Base-by-base conservation (phyloP, 352 stramenopile species). In the Globisporangium nunn region DNA sequence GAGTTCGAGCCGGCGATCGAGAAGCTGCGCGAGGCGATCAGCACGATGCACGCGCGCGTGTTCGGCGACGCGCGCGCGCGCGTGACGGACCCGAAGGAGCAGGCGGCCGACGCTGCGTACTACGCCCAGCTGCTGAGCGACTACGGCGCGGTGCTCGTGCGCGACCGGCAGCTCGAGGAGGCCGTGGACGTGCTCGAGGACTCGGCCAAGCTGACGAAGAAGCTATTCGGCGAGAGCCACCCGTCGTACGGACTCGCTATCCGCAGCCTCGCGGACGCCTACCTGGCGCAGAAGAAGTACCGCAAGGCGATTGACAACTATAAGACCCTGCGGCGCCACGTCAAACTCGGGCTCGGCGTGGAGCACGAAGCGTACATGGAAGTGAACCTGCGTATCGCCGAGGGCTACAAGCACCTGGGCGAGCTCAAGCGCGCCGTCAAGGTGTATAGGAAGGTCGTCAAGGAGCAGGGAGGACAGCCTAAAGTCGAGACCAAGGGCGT, bases 81-180 rank as follows among this genome's bases (percentile, higher is more conserved):
- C 0, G 64, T 91, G 33, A 85, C 66, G n/a, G 77, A 88, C 44
- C 62, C 70, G 15, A 57, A 63, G 39, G 78, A 88, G 14, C 67
- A 83, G 14, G 82, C 80, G 1, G 72, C 83, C 64, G 85, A 94
- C 55, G 85, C 85, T 5, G 70, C 81, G 35, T 63, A 90, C 40
- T 87, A 91, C 56, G 72, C 79, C 11, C 85, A 94, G 59, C 68
- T 91, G 48, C 72, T 94, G 48, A 87, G 74, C 45, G 85, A 94
- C 61, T 90, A 91, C 44, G 85, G 85, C 11, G 80, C 76, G 5
- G 75, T 91, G 15, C 61, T 94, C 5, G 81, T 87, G 44, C 78
- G 81, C 54, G 70, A 78, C 41, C 77, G 90, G 47, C 70, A 90
- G 40, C 85, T 80, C 53, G 80, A 88, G 45, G 78, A 92, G 52